These are phyloP conservation scores for Amylostereum areolatum DNA, from an alignment of 1,284 basidiomycete species.

Conservation along the genomic window DNA sequence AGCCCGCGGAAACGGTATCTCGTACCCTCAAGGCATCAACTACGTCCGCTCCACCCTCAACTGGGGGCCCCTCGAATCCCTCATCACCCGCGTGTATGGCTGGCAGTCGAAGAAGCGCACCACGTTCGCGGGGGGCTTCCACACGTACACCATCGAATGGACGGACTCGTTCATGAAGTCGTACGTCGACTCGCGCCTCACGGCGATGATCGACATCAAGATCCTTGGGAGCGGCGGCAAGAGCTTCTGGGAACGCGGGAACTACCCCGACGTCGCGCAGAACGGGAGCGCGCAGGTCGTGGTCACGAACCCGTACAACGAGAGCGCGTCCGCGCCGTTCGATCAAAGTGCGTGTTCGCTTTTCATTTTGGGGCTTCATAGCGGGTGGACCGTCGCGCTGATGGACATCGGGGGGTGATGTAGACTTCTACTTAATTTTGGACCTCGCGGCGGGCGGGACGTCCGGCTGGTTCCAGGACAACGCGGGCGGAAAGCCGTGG, in stretches of 20 bases:
- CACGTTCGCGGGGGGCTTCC: slow-evolving; percentile 60
- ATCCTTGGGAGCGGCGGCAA: slow-evolving; percentile 32
- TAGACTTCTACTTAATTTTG: slow-evolving; percentile 79
- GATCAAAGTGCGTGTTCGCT: slow-evolving; percentile 50
- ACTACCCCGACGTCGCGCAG: slow-evolving; percentile 28
- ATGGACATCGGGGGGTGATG: not conserved
- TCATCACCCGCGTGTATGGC: slow-evolving; percentile 58
- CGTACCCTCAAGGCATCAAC: slow-evolving; percentile 66
- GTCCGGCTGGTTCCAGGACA: slow-evolving; percentile 85
- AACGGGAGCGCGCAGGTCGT: slow-evolving; percentile 46
- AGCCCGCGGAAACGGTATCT: slow-evolving; percentile 57
- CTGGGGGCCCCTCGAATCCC: slow-evolving; percentile 60
- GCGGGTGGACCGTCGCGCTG: not conserved
- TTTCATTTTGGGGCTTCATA: slow-evolving; percentile 6
- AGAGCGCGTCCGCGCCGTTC: slow-evolving; percentile 62
- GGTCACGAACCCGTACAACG: slow-evolving; percentile 35
- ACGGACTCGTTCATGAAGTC: slow-evolving; percentile 63
- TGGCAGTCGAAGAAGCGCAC: slow-evolving; percentile 64
- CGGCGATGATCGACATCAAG: slow-evolving; percentile 44
- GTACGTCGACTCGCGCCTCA: slow-evolving; percentile 40
- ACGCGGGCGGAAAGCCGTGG: slow-evolving; percentile 73
- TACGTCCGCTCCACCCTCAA: slow-evolving; percentile 70
- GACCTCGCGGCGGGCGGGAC: slow-evolving; percentile 80
- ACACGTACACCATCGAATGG: slow-evolving; percentile 79
- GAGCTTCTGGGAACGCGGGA: slow-evolving; percentile 31